Evolutionary conservation across 305 asterid genomes (phyloP).

Genomic region (Nicotiana rustica): DNA sequence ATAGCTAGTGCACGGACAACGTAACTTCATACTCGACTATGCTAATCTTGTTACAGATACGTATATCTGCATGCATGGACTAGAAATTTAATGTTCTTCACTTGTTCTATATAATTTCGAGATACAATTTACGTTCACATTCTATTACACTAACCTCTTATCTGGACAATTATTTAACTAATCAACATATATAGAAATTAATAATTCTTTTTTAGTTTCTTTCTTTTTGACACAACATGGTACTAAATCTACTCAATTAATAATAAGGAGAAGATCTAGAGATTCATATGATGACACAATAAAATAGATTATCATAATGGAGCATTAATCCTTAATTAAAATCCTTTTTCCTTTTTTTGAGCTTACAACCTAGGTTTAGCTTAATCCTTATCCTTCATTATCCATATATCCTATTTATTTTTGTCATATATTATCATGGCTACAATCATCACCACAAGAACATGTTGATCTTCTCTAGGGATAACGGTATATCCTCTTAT

Average conservation of each 20-base stretch:
- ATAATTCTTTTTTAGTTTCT: not conserved
- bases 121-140: not conserved
- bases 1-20: not conserved
- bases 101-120: not conserved
- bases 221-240: not conserved
- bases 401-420: not conserved
- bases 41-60: conserved; percentile 8
- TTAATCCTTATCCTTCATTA: conserved; percentile 27
- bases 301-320: conserved; percentile 12
- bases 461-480: conserved; percentile 23
- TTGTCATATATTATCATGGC: conserved; percentile 20
- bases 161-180: not conserved
- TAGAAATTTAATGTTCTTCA: not conserved
- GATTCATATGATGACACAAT: conserved; percentile 18
- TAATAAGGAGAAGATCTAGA: not conserved
- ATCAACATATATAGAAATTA: not conserved
- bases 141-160: not conserved
- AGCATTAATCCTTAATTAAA: not conserved
- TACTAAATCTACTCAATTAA: not conserved
- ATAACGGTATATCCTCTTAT: conserved; percentile 21
- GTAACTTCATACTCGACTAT: not conserved
- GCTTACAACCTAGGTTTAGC: conserved; percentile 14
- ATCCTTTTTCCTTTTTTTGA: conserved; percentile 21
- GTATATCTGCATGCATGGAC: conserved; percentile 30
- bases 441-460: conserved; percentile 28